A percentile compares a stretch with the other conserved stretches of the same genome.
Conservation (phyloP, 257 asterid species). For the Solanum chiquidenum region DNA sequence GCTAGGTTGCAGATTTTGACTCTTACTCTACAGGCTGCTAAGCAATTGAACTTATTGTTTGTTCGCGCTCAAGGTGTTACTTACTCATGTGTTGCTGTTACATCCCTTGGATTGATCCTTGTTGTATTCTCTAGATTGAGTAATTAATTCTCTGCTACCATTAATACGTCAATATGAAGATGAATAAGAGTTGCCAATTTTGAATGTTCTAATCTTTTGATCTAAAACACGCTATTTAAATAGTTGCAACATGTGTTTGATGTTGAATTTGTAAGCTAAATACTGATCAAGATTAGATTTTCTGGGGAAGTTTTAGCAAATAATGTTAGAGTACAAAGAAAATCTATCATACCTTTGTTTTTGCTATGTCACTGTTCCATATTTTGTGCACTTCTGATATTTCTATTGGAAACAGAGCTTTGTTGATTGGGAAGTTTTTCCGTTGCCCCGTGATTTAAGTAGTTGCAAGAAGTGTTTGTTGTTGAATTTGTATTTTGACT, state of each 20-base stretch:
- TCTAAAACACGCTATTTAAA: not conserved
- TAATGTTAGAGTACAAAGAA: not conserved
- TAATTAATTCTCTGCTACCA: not conserved
- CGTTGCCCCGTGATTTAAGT: not conserved
- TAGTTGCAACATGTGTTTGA: not conserved
- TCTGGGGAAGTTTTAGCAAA: not conserved
- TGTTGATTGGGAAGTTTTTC: not conserved
- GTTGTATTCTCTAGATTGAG: slow-evolving; percentile 37
- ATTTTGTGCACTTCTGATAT: not conserved
- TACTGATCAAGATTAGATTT: not conserved
- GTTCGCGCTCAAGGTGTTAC: slow-evolving; percentile 64
- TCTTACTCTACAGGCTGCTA: slow-evolving; percentile 72
- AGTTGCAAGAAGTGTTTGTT: not conserved
- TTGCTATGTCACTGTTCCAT: not conserved
- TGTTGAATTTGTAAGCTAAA: not conserved
- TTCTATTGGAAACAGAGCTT: not conserved
- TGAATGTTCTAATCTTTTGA: not conserved
- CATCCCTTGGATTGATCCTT: slow-evolving; percentile 42
- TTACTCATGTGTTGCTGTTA: slow-evolving; percentile 67
- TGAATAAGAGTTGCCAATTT: not conserved
- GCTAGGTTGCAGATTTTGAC: slow-evolving; percentile 87
- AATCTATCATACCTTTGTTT: not conserved
- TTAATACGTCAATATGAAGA: not conserved
- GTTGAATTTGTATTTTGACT: not conserved
- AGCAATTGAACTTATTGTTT: slow-evolving; percentile 71